Conservation (phyloP, 2,329 filamentous ascomycete species). For the Alternaria triticina region DNA sequence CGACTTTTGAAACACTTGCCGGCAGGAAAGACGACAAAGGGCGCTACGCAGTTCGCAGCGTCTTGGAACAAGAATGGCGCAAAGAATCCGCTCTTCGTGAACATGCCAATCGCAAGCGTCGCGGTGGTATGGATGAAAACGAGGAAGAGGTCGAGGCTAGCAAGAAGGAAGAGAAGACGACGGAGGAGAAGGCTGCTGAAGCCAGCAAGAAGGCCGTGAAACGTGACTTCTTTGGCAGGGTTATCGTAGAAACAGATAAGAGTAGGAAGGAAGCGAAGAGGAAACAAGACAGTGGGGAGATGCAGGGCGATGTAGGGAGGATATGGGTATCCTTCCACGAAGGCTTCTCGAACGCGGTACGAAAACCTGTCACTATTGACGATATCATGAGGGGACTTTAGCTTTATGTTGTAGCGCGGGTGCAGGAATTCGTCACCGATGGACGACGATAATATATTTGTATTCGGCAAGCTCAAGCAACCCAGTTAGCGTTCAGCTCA, state of each 20-base stretch:
- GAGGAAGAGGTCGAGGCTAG: constrained; percentile 20
- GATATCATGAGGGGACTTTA: constrained; percentile 76
- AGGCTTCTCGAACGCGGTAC: constrained; percentile 88
- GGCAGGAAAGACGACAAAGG: constrained; percentile 70
- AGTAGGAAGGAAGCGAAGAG: constrained; percentile 51
- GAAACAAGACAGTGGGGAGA: constrained; percentile 45
- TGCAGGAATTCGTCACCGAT: neutral
- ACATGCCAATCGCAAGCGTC: constrained; percentile 67
- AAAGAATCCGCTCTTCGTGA: constrained; percentile 73
- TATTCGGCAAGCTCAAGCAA: neutral
- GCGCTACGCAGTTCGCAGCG: constrained; percentile 91
- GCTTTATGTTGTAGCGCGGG: neutral
- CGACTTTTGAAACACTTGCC: constrained; percentile 73
- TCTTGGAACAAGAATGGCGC: constrained; percentile 87
- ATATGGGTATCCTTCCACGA: constrained; percentile 92
- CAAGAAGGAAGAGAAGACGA: constrained; percentile 24
- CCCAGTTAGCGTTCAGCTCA: neutral
- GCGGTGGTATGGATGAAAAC: constrained; percentile 40
- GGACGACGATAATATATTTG: neutral
- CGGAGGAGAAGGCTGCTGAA: constrained; percentile 30
- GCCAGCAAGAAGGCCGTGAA: constrained; percentile 58
- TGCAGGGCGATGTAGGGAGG: constrained; percentile 58
- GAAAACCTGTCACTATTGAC: constrained; percentile 81
- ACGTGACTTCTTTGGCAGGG: constrained; percentile 84
- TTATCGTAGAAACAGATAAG: constrained; percentile 61